These are phyloP conservation scores for Dendrostoma leiphaemia DNA, from an alignment of 2,329 filamentous ascomycete genomes.

Conservation along the genomic window DNA sequence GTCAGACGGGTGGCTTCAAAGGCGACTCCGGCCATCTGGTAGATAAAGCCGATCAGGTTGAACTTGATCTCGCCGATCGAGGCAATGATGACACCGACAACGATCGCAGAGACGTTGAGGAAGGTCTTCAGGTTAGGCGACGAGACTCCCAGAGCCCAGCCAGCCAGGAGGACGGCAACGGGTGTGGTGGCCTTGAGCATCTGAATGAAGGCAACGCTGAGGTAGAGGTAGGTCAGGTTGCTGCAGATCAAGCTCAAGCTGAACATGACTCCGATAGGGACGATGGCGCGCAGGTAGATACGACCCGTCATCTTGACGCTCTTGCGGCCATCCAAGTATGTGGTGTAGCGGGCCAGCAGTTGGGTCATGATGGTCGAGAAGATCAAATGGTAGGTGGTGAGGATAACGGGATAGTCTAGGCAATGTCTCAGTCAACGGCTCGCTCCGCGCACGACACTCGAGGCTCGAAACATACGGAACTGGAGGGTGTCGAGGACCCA, in stretches of 20 bases:
- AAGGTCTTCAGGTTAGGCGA: slow-evolving; percentile 84
- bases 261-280: slow-evolving; percentile 95
- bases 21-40: slow-evolving; percentile 73
- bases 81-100: slow-evolving; percentile 90
- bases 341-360: slow-evolving; percentile 84
- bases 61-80: slow-evolving; percentile 97
- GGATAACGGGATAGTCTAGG: slow-evolving; percentile 69
- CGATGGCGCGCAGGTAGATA: slow-evolving; percentile 88
- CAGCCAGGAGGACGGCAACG: slow-evolving; percentile 85
- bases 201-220: slow-evolving; percentile 96
- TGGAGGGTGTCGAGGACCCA: slow-evolving; percentile 85
- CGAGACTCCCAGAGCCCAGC: slow-evolving; percentile 83
- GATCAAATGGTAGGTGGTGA: slow-evolving; percentile 93
- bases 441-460: background rate
- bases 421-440: slow-evolving; percentile 26
- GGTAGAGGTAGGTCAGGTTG: slow-evolving; percentile 92
- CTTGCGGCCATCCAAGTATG: slow-evolving; percentile 88
- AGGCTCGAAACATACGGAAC: slow-evolving; percentile 64
- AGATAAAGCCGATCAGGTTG: slow-evolving; percentile 74
- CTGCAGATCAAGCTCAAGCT: slow-evolving; percentile 94
- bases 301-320: slow-evolving; percentile 95
- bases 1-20: slow-evolving; percentile 82
- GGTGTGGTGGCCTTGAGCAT: slow-evolving; percentile 99
- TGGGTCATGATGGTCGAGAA: slow-evolving; percentile 96
- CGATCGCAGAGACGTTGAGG: slow-evolving; percentile 91